A percentile compares a stretch with the other conserved stretches of the same genome.
Evolutionary conservation across 1,284 basidiomycete genomes (phyloP).

Genomic region (Wolfiporia cocos): DNA sequence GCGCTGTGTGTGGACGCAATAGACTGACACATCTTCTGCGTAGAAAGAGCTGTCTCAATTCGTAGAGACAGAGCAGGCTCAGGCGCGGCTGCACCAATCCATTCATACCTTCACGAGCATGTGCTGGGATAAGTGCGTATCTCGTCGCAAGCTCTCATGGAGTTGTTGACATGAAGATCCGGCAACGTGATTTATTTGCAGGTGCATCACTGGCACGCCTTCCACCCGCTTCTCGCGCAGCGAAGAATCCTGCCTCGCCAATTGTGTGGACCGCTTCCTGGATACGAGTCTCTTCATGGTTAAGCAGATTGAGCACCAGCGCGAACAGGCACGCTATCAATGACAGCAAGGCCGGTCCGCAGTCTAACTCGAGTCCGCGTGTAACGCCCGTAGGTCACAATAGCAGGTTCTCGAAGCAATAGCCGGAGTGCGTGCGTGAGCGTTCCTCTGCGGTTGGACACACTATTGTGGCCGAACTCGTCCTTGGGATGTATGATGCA

Average conservation of each 20-base stretch:
- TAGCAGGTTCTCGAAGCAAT: no score
- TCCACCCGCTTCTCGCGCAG: constrained; percentile 80
- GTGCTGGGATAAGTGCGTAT: constrained; percentile 9
- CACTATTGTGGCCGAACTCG: no score
- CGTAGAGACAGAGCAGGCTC: constrained; percentile 84
- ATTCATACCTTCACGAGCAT: constrained; percentile 67
- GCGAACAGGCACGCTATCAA: constrained; percentile 30
- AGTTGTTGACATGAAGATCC: no score
- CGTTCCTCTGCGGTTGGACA: no score
- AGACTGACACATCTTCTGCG: constrained; percentile 1
- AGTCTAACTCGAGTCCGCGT: no score
- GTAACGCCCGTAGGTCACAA: no score
- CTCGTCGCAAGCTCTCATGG: no score
- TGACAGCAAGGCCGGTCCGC: background rate
- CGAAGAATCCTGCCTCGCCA: constrained; percentile 82
- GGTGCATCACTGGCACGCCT: constrained; percentile 83
- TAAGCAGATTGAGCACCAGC: constrained; percentile 68
- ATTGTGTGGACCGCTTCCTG: constrained; percentile 93
- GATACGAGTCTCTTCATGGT: constrained; percentile 90
- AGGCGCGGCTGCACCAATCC: constrained; percentile 70
- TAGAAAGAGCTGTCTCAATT: constrained; percentile 85
- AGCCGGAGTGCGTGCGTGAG: no score
- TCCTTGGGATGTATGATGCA: no score
- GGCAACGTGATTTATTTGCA: no score
- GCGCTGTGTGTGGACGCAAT: background rate